These are phyloP conservation scores for Entomortierella lignicola DNA, from an alignment of 192 early-diverging fungal species.

Conservation along the genomic window DNA sequence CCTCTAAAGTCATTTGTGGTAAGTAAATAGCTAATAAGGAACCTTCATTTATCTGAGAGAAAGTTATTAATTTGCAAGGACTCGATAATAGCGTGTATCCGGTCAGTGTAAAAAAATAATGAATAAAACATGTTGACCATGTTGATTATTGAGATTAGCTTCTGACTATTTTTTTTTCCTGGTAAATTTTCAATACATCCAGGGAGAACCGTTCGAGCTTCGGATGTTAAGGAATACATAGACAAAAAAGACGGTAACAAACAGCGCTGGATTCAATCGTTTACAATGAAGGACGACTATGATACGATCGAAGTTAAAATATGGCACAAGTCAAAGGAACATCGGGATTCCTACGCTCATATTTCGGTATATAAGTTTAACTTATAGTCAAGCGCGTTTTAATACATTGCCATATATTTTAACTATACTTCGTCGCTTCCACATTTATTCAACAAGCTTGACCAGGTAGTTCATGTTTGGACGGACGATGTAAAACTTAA, in stretches of 20 bases:
- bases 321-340: conserved; percentile 44
- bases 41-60: too few species aligned
- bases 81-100: conserved; percentile 16
- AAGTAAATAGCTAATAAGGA: background rate
- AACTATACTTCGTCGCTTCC: background rate
- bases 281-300: conserved; percentile 41
- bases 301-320: conserved; percentile 41
- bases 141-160: too few species aligned
- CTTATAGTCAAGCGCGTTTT: too few species aligned
- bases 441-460: conserved; percentile 19
- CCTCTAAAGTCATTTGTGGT: conserved; percentile 29
- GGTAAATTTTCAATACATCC: background rate
- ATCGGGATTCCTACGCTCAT: conserved; percentile 16
- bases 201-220: conserved; percentile 31
- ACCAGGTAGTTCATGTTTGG: conserved; percentile 43
- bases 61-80: background rate
- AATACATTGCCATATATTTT: background rate
- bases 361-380: conserved; percentile 18
- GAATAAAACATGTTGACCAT: background rate
- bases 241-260: conserved; percentile 28
- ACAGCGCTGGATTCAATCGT: conserved; percentile 29
- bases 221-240: conserved; percentile 22
- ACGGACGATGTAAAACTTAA: conserved; percentile 47
- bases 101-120: conserved; percentile 2
- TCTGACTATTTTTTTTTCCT: background rate